A percentile compares a stretch with the other conserved stretches of the same genome.
phyloP scores from a whole-genome alignment of 148 eudicot genomes.

The Vaccinium macrocarpon region DNA sequence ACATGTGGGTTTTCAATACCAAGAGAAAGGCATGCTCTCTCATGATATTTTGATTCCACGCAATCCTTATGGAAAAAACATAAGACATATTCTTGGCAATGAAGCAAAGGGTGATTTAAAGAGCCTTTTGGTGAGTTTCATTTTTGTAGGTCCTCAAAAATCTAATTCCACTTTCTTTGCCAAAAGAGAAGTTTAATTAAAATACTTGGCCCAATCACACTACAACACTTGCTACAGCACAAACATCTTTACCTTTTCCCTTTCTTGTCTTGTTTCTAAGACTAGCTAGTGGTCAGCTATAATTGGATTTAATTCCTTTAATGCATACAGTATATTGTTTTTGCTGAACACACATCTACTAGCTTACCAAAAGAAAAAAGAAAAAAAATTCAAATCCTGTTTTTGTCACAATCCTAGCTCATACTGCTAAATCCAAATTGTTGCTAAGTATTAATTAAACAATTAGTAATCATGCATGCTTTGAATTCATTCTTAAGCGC shows the following conservation, averaged over 20 bases:
- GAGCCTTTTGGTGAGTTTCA: not conserved
- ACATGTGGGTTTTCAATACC: not conserved
- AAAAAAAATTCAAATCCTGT: not conserved
- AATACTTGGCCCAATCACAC: not conserved
- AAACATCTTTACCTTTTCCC: not conserved
- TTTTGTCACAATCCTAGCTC: not conserved
- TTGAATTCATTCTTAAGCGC: not conserved
- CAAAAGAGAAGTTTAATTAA: not conserved
- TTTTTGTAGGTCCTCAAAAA: not conserved
- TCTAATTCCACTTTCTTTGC: not conserved
- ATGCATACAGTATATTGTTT: not conserved
- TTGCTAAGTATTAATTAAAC: not conserved
- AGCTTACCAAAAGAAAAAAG: not conserved
- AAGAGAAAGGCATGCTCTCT: not conserved
- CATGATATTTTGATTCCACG: not conserved
- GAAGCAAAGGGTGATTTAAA: not conserved
- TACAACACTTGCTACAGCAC: not conserved
- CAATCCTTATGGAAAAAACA: not conserved
- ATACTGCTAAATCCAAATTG: not conserved
- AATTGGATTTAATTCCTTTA: not conserved
- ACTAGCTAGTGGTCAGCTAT: not conserved
- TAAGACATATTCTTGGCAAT: slow-evolving; percentile 7
- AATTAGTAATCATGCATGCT: not conserved
- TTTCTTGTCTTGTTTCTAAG: not conserved
- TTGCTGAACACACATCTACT: not conserved